Base-by-base conservation (phyloP, 108 stramenopile genomes). In the Stephanodiscus triporus region DNA sequence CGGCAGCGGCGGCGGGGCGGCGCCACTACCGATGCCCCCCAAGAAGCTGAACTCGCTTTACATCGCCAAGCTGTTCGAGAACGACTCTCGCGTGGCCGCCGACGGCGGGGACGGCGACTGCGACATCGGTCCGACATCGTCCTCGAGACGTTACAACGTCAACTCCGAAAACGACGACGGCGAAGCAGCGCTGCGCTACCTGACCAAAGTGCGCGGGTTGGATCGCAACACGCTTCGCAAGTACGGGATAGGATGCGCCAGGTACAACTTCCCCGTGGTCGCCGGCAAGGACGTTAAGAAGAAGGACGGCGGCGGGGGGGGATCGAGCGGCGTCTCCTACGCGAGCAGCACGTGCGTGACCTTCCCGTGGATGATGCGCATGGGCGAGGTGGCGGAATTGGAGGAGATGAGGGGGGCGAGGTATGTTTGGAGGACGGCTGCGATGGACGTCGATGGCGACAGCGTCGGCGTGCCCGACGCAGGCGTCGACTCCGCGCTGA, bases 341-440 rank as follows among this genome's bases (percentile, higher is more conserved):
- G 81, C 76, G 13, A 60, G 70, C 6, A 85, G 85, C 51, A 88
- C 90, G 57, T 94, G 91, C 61, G 85, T 97, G 32, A 96, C 95
- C 9, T 98, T 98, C 85, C 96, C 96, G 22, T 98, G 97, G 97
- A 78, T 97, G 49, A 84, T 96, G 85, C 80, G 76, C 19, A 83
- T 72, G 19, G 62, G 67, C 14, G 91, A 94, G 63, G 79, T 94
- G 13, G 59, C 55, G 30, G 66, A 68, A 26, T 85, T 89, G 70
- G 95, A 94, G 76, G 69, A 71, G 54, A 68, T 77, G 17, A 40
- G 77, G 9, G 77, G 77, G 9, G 84, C 77, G 14, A 53, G 55
- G 36, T 87, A 75, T 68, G 60, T 54, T 61, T 82, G 81, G 81
- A 68, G 53, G 42, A 20, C 13, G 20, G 49, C 49, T 17, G 38